phyloP scores from a whole-genome alignment of 306 rosid genomes.

The Psophocarpus tetragonolobus region DNA sequence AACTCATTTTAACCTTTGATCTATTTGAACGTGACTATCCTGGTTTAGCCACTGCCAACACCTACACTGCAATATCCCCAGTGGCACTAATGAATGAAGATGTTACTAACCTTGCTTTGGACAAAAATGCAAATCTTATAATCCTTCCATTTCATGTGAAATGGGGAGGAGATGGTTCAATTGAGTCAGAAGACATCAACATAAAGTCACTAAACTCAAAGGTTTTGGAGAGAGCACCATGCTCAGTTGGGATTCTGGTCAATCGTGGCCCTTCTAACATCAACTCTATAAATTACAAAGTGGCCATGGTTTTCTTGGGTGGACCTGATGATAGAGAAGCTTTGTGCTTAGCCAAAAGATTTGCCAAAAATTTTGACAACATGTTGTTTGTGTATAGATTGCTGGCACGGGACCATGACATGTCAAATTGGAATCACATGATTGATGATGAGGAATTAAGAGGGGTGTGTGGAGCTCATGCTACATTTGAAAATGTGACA shows the following conservation, averaged over 20 bases:
- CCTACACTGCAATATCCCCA: slow-evolving; percentile 50
- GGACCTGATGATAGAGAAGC: slow-evolving; percentile 64
- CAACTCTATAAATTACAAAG: background rate
- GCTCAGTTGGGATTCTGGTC: slow-evolving; percentile 52
- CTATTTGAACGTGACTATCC: slow-evolving; percentile 32
- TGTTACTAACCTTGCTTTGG: slow-evolving; percentile 45
- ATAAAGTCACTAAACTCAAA: slow-evolving; percentile 40
- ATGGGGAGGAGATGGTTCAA: slow-evolving; percentile 42
- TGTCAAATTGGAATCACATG: slow-evolving; percentile 29
- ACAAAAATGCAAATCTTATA: slow-evolving; percentile 39
- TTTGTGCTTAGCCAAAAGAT: slow-evolving; percentile 43
- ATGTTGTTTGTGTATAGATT: slow-evolving; percentile 35
- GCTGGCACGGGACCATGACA: background rate
- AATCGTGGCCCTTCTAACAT: slow-evolving; percentile 3
- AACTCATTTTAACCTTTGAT: slow-evolving; percentile 35
- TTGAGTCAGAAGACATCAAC: slow-evolving; percentile 36
- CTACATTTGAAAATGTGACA: background rate
- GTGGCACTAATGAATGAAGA: slow-evolving; percentile 47
- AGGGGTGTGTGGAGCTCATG: slow-evolving; percentile 10
- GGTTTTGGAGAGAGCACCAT: slow-evolving; percentile 49
- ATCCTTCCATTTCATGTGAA: slow-evolving; percentile 55
- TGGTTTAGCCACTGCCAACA: slow-evolving; percentile 6
- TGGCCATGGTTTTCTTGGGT: slow-evolving; percentile 52
- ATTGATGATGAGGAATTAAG: slow-evolving; percentile 44
- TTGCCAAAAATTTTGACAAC: slow-evolving; percentile 8